Percentiles rank a stretch among this genome's conserved stretches.
Conservation (phyloP, 148 eudicot genomes). For the Arbutus unedo region DNA sequence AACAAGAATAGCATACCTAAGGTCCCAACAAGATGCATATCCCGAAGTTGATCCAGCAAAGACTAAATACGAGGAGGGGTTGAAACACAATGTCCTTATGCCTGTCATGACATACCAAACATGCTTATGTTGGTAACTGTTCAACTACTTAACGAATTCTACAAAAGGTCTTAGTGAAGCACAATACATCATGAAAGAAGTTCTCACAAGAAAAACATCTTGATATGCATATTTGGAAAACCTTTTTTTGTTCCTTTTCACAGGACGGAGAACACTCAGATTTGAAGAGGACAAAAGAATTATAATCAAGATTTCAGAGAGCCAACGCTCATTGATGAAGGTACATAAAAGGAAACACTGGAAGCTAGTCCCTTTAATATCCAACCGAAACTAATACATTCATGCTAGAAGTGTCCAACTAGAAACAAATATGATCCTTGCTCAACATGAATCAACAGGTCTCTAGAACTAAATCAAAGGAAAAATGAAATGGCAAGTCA, state of each 20-base stretch:
- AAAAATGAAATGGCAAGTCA: no score
- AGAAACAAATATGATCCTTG: no score
- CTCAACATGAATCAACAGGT: no score
- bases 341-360: background rate
- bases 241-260: background rate
- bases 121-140: background rate
- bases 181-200: background rate
- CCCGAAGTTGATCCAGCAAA: constrained; percentile 72
- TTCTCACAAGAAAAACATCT: background rate
- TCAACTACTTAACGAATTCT: background rate
- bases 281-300: background rate
- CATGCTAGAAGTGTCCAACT: no score
- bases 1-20: constrained; percentile 45
- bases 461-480: no score
- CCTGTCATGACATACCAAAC: constrained; percentile 30
- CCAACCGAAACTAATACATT: no score
- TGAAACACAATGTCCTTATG: constrained; percentile 54
- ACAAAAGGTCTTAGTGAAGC: background rate
- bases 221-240: background rate
- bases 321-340: background rate
- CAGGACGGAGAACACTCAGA: background rate
- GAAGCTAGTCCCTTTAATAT: background rate
- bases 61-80: constrained; percentile 54
- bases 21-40: constrained; percentile 75
- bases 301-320: background rate